A percentile compares a stretch with the other conserved stretches of the same genome.
phyloP scores from a whole-genome alignment of 352 stramenopile genomes.

The Phytopythium oedochilum region DNA sequence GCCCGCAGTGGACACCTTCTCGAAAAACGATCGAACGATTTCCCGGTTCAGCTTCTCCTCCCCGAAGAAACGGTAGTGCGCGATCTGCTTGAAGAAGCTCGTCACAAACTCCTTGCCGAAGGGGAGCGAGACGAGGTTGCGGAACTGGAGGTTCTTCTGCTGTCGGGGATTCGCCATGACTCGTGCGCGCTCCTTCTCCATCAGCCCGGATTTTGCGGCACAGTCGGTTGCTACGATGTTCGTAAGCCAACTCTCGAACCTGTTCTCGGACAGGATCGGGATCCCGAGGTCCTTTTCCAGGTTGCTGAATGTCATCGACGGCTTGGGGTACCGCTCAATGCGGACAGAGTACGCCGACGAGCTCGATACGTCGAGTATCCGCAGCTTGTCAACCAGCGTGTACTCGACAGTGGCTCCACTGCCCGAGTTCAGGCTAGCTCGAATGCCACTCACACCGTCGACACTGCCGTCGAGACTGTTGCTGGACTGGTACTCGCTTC shows the following conservation, averaged over 20 bases:
- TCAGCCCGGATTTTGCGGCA: conserved; percentile 31
- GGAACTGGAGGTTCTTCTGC: conserved; percentile 69
- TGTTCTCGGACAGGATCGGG: conserved; percentile 59
- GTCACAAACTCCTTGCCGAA: conserved; percentile 59
- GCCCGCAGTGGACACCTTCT: conserved; percentile 69
- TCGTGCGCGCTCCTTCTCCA: conserved; percentile 46
- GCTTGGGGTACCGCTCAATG: conserved; percentile 79
- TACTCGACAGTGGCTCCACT: conserved; percentile 50
- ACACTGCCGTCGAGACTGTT: conserved; percentile 39
- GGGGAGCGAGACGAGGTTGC: conserved; percentile 60
- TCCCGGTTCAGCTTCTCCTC: conserved; percentile 74
- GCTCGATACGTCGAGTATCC: conserved; percentile 59
- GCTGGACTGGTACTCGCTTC: conserved; percentile 33
- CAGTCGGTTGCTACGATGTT: conserved; percentile 58
- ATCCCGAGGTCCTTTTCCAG: conserved; percentile 52
- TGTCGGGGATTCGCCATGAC: conserved; percentile 44
- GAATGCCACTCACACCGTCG: conserved; percentile 29
- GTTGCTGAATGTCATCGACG: conserved; percentile 60
- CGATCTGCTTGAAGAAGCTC: conserved; percentile 72
- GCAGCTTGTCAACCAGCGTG: conserved; percentile 61
- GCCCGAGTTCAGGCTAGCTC: conserved; percentile 53
- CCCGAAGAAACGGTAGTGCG: conserved; percentile 57
- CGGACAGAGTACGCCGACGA: conserved; percentile 72
- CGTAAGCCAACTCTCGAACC: conserved; percentile 68
- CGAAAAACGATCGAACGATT: conserved; percentile 72